Percentiles rank a stretch among this genome's conserved stretches.
Evolutionary conservation across 306 rosid genomes (phyloP).

Genomic region (Vicia sativa): DNA sequence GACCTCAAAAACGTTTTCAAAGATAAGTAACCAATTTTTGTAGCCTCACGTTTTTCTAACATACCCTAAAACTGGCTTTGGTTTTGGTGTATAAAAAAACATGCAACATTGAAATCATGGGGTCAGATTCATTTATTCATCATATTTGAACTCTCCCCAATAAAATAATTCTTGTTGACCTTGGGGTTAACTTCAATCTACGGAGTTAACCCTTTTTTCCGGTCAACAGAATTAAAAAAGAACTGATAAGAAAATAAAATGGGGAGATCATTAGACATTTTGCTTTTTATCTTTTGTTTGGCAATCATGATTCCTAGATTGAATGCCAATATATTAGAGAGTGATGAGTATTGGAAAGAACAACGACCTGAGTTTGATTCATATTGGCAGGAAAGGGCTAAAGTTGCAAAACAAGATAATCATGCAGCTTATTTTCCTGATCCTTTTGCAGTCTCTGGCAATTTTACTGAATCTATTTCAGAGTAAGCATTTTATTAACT

Average conservation of each 20-base stretch:
- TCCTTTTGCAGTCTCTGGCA: conserved; percentile 50
- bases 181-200: neutral
- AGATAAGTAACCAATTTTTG: neutral
- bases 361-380: conserved; percentile 28
- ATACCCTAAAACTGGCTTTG: neutral
- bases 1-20: neutral
- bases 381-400: conserved; percentile 61
- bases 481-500: conserved; percentile 43
- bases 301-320: conserved; percentile 32
- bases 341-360: neutral
- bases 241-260: neutral
- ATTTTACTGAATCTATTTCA: conserved; percentile 42
- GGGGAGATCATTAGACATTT: neutral
- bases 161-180: neutral
- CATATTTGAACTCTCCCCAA: neutral
- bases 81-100: neutral
- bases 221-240: neutral
- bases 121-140: neutral
- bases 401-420: conserved; percentile 37
- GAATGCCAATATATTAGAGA: conserved; percentile 37
- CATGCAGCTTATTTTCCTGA: conserved; percentile 33
- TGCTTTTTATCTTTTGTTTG: conserved; percentile 35
- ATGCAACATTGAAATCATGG: neutral
- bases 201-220: neutral
- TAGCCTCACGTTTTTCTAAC: neutral